Evolutionary conservation across 148 eudicot genomes (phyloP).

Genomic region (Salicornia ramosissima): DNA sequence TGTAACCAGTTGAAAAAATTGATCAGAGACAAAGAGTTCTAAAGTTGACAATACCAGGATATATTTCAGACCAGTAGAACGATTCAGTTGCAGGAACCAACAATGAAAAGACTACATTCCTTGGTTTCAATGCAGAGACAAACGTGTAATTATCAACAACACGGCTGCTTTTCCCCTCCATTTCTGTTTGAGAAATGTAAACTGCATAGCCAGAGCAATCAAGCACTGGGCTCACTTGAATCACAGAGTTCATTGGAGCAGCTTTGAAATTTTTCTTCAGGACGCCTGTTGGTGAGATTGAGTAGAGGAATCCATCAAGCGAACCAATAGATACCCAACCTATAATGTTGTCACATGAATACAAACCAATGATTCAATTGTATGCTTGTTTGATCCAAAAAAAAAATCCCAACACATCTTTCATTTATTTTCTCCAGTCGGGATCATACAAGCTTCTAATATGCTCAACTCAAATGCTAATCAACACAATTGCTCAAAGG

Average conservation of each 20-base stretch:
- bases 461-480: neutral
- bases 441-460: too few species aligned
- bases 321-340: conserved; percentile 97
- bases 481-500: too few species aligned
- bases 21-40: neutral
- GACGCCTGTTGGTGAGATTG: conserved; percentile 71
- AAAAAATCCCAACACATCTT: neutral
- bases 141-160: conserved; percentile 37
- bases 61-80: conserved; percentile 64
- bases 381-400: neutral
- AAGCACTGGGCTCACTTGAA: conserved; percentile 74
- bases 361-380: neutral
- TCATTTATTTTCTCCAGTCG: too few species aligned
- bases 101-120: conserved; percentile 48
- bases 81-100: conserved; percentile 74
- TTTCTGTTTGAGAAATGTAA: conserved; percentile 61
- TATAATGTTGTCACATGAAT: conserved; percentile 24
- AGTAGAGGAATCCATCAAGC: conserved; percentile 74
- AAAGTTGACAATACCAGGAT: conserved; percentile 45
- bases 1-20: neutral
- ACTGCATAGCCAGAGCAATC: conserved; percentile 93
- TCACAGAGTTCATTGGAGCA: conserved; percentile 34
- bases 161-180: conserved; percentile 62
- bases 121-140: conserved; percentile 70
- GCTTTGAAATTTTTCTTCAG: conserved; percentile 51